Percentiles rank a stretch among this genome's conserved stretches.
These are phyloP conservation scores for Annulohypoxylon maeteangense DNA, from an alignment of 495 filamentous ascomycete species.

Conservation along the genomic window DNA sequence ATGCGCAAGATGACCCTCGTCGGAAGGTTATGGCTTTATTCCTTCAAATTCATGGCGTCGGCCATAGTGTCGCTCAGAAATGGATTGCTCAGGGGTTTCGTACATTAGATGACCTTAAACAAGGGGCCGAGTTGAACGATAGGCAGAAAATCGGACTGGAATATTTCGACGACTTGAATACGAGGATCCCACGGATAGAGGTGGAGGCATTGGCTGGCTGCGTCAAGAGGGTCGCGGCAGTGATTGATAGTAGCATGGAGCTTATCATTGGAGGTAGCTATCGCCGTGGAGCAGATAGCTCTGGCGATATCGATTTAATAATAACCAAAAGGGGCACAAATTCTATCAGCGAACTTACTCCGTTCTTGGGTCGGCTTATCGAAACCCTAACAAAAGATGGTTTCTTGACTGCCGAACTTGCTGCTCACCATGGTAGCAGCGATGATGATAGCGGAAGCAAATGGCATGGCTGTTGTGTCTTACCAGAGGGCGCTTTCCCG, in stretches of 20 bases:
- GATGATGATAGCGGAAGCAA: slow-evolving; percentile 65
- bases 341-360: slow-evolving; percentile 66
- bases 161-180: slow-evolving; percentile 82
- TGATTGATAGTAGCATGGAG: slow-evolving; percentile 68
- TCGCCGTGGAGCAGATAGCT: slow-evolving; percentile 77
- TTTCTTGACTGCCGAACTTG: slow-evolving; percentile 66
- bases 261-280: slow-evolving; percentile 86
- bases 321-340: slow-evolving; percentile 75
- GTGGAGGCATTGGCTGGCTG: slow-evolving; percentile 75
- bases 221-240: slow-evolving; percentile 69
- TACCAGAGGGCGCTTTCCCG: slow-evolving; percentile 56
- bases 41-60: slow-evolving; percentile 82
- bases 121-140: slow-evolving; percentile 71
- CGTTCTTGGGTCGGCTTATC: slow-evolving; percentile 73
- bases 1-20: slow-evolving; percentile 69
- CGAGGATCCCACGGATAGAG: slow-evolving; percentile 83
- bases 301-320: slow-evolving; percentile 87
- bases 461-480: slow-evolving; percentile 88
- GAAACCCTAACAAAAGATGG: slow-evolving; percentile 65
- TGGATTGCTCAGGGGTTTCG: slow-evolving; percentile 84
- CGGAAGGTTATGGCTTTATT: slow-evolving; percentile 74
- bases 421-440: slow-evolving; percentile 44
- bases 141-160: slow-evolving; percentile 84
- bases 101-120: slow-evolving; percentile 76
- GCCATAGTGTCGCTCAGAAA: slow-evolving; percentile 71